Evolutionary conservation across 345 rosid genomes (phyloP).

Genomic region (Eucalyptus globulus): DNA sequence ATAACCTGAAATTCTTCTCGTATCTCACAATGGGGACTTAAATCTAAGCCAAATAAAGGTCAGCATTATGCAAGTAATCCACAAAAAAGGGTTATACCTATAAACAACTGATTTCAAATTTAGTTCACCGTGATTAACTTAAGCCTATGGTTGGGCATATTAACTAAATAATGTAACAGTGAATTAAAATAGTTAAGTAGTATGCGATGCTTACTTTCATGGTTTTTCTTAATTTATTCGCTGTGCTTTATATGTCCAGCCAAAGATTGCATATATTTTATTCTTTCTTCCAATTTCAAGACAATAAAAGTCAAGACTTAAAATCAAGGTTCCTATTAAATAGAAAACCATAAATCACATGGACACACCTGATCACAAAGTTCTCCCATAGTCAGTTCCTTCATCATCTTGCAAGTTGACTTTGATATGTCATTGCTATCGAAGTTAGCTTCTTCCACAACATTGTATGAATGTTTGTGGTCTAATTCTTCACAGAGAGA

Average conservation of each 20-base stretch:
- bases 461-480: not conserved
- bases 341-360: not conserved
- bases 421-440: not conserved
- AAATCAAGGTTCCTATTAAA: not conserved
- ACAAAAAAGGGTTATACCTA: not conserved
- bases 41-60: not conserved
- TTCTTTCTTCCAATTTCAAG: not conserved
- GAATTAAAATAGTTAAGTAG: not conserved
- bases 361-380: conserved; percentile 27
- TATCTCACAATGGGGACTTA: not conserved
- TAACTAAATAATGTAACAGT: not conserved
- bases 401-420: conserved; percentile 1
- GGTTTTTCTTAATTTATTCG: not conserved
- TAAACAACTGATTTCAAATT: not conserved
- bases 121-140: not conserved
- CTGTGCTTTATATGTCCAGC: not conserved
- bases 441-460: conserved; percentile 4
- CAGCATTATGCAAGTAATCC: not conserved
- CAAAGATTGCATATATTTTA: not conserved
- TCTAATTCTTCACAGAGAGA: conserved; percentile 19
- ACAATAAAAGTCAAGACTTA: not conserved
- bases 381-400: not conserved
- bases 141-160: not conserved
- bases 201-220: not conserved
- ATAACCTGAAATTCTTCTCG: not conserved